Conservation (phyloP, 2,329 filamentous ascomycete genomes). For the Tolypocladium amazonense region DNA sequence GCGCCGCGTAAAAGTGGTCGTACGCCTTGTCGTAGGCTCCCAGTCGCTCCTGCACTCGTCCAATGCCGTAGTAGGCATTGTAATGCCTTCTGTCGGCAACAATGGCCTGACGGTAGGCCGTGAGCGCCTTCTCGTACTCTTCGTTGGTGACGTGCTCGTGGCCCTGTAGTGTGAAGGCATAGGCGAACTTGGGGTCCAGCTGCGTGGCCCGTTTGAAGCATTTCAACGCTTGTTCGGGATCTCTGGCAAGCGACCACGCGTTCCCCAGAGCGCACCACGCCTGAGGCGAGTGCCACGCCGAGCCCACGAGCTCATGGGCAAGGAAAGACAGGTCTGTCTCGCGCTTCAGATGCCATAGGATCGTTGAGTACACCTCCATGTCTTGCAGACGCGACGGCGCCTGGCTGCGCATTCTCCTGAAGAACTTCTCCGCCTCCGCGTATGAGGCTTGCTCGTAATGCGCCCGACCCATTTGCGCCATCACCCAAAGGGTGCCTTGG, state of each 20-base stretch:
- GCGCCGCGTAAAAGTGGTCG: conserved; percentile 80
- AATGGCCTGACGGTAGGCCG: conserved; percentile 77
- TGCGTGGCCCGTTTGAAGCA: conserved; percentile 95
- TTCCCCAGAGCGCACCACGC: conserved; percentile 96
- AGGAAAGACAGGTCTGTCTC: conserved; percentile 88
- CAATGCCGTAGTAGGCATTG: conserved; percentile 94
- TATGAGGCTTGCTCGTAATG: conserved; percentile 88
- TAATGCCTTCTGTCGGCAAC: conserved; percentile 83
- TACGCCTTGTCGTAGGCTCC: conserved; percentile 87
- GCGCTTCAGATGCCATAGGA: conserved; percentile 95
- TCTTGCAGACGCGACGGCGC: conserved; percentile 79
- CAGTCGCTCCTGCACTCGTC: conserved; percentile 75
- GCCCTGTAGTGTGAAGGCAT: conserved; percentile 89
- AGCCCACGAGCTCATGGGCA: conserved; percentile 79
- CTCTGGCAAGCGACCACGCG: conserved; percentile 81
- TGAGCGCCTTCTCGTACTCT: conserved; percentile 90
- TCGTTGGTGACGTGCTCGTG: conserved; percentile 95
- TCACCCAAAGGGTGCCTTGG: conserved; percentile 85
- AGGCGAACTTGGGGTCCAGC: conserved; percentile 80
- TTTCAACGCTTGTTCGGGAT: conserved; percentile 87
- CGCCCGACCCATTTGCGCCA: conserved; percentile 81
- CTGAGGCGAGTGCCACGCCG: conserved; percentile 80
- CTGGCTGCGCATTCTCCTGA: conserved; percentile 66
- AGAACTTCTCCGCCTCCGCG: conserved; percentile 75
- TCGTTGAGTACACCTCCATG: conserved; percentile 97